phyloP scores from a whole-genome alignment of 805 yeast species.

The Hagleromyces aurorensis region DNA sequence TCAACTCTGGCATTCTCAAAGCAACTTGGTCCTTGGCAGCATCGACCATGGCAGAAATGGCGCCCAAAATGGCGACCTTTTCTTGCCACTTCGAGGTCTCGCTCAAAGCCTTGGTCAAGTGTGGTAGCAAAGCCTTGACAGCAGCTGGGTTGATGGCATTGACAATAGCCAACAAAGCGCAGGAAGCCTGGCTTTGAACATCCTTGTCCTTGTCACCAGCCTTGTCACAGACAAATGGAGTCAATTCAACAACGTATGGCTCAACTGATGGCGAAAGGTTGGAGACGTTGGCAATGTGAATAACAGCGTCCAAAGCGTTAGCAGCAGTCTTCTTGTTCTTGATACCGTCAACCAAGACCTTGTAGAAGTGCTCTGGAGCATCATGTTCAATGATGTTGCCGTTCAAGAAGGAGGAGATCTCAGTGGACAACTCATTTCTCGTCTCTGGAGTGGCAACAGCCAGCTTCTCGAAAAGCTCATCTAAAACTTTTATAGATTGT shows the following conservation, averaged over 20 bases:
- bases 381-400: conserved; percentile 98
- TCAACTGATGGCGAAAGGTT: conserved; percentile 87
- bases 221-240: conserved; percentile 60
- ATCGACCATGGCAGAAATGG: conserved; percentile 82
- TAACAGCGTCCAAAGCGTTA: conserved; percentile 77
- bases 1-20: conserved; percentile 98
- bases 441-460: conserved; percentile 81
- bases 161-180: conserved; percentile 71
- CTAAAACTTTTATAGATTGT: conserved; percentile 63
- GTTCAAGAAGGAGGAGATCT: conserved; percentile 88
- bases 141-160: conserved; percentile 85
- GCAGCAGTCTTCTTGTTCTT: conserved; percentile 73
- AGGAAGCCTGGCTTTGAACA: conserved; percentile 63
- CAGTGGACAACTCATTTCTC: conserved; percentile 78
- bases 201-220: conserved; percentile 88
- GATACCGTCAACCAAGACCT: conserved; percentile 65
- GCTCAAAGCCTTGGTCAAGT: conserved; percentile 58
- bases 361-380: conserved; percentile 85
- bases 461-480: conserved; percentile 88
- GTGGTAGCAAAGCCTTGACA: conserved; percentile 83
- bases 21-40: conserved; percentile 94
- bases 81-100: conserved; percentile 94
- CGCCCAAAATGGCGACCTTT: conserved; percentile 83
- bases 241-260: conserved; percentile 83
- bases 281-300: conserved; percentile 75